Base-by-base conservation (phyloP, 208 protist genomes). In the Acanthamoeba polyphaga region DNA sequence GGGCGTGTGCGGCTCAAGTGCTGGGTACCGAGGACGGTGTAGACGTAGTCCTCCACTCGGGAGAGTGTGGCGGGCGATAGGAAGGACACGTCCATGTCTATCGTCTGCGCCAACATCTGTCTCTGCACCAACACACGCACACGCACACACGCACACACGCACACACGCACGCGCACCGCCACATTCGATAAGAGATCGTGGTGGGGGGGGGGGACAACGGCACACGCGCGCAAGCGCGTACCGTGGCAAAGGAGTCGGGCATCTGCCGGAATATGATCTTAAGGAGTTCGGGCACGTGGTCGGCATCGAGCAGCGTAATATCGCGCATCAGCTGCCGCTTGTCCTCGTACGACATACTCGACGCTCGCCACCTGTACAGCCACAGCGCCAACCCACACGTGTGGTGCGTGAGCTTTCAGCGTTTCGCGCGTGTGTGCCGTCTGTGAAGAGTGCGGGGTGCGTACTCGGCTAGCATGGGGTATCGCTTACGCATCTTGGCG, bases 181-280 rank as follows among this genome's bases (percentile, higher is more conserved):
- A 1, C 38, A 38, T 38, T 38, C 38, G 38, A n/a, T n/a, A 74
- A 46, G 27, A 74, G 24, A 74, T n/a, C 38, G 3, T 38, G 38
- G 38, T 38, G 1, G 1, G 66, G 27, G n/a, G 29, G n/a, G n/a
- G n/a, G n/a, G n/a, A 38, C 17, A 9, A 74, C 27, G 66, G 66
- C 10, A 9, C 66, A 74, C 22, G 2, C n/a, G 19, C 13, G 68
- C 19, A 19, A n/a, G 68, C n/a, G 68, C 32, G 34, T 29, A 85
- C 76, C 12, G 76, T 19, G 17, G 76, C 76, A 34, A 85, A 85
- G 76, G 46, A 85, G 29, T 85, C 76, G 22, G 76, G 76, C 76
- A 85, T 51, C 46, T 85, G 76, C 6, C 76, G 76, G 49, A 85
- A 85, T 34, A 85, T 85, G 17, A 85, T 85, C 76, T 85, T 85